phyloP scores from a whole-genome alignment of 1,284 basidiomycete species.

The Trametes versicolor region DNA sequence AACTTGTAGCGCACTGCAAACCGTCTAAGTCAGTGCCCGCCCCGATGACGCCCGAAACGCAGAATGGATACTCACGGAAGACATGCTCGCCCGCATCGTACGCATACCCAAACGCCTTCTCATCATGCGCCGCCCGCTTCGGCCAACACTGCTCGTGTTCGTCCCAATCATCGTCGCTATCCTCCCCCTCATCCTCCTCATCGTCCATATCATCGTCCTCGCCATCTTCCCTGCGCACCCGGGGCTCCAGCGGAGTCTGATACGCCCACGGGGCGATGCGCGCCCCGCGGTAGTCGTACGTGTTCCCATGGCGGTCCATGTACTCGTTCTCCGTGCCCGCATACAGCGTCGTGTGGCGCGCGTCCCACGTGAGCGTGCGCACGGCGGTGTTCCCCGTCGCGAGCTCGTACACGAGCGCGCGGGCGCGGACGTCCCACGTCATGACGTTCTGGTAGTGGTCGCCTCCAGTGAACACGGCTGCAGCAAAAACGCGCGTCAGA shows the following conservation, averaged over 20 bases:
- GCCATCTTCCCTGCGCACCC: constrained; percentile 24
- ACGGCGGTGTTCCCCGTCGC: constrained; percentile 54
- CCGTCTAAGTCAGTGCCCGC: neutral
- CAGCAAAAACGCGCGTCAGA: too few relatives aligned
- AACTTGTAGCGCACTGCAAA: constrained; percentile 27
- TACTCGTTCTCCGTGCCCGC: constrained; percentile 48
- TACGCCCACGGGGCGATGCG: constrained; percentile 32
- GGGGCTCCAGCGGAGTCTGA: neutral
- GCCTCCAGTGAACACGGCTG: constrained; percentile 48
- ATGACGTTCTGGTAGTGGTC: constrained; percentile 43
- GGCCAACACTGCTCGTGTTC: constrained; percentile 43
- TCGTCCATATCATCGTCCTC: constrained; percentile 32
- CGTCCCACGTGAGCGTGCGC: constrained; percentile 48
- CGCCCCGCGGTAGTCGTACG: constrained; percentile 44
- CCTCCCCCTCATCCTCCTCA: constrained; percentile 19
- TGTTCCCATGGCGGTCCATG: constrained; percentile 45
- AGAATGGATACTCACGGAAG: constrained; percentile 38
- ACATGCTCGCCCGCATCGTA: constrained; percentile 49
- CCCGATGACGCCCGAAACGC: neutral
- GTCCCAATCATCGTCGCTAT: neutral
- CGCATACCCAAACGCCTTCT: constrained; percentile 48
- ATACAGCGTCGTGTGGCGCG: constrained; percentile 43
- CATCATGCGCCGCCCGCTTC: constrained; percentile 44
- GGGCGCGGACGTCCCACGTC: constrained; percentile 52
- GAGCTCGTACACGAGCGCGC: constrained; percentile 49